phyloP scores from a whole-genome alignment of 2,329 filamentous ascomycete genomes.

The Pyrenochaeta sp. region DNA sequence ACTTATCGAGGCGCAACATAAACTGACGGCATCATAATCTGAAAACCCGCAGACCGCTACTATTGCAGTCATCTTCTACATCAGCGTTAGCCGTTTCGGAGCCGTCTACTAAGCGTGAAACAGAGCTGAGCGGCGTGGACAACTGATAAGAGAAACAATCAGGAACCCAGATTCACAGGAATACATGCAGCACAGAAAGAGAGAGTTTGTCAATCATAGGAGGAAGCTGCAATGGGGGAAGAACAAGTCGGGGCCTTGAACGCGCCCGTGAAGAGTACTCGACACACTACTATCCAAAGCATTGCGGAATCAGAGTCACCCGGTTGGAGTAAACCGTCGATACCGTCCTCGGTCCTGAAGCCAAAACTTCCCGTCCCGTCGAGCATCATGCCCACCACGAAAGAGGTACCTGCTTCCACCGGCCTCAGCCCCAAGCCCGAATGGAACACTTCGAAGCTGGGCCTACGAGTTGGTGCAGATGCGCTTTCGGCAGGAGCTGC shows the following conservation, averaged over 20 bases:
- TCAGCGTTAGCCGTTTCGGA: too few relatives aligned
- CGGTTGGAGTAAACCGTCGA: too few relatives aligned
- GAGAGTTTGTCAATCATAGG: constrained; percentile 35
- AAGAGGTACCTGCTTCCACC: constrained; percentile 1
- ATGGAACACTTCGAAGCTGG: constrained; percentile 82
- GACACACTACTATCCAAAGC: neutral
- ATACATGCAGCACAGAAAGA: constrained; percentile 43
- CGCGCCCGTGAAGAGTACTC: constrained; percentile 1
- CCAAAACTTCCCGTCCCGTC: constrained; percentile 7
- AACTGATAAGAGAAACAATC: too few relatives aligned
- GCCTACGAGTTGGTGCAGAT: constrained; percentile 73
- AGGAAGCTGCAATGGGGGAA: constrained; percentile 45
- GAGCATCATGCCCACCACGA: constrained; percentile 3
- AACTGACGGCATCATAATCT: constrained; percentile 4
- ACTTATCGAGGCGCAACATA: neutral
- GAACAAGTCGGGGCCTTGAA: constrained; percentile 17
- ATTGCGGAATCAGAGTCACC: constrained; percentile 4
- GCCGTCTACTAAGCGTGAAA: neutral
- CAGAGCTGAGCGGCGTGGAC: neutral
- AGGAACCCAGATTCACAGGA: neutral
- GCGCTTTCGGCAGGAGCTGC: constrained; percentile 73
- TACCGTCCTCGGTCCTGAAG: constrained; percentile 7
- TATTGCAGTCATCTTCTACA: neutral
- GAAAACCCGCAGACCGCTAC: constrained; percentile 4
- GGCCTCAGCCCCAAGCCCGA: constrained; percentile 6